Conservation (phyloP, 2,329 filamentous ascomycete genomes). For the Sporothrix schenckii region DNA sequence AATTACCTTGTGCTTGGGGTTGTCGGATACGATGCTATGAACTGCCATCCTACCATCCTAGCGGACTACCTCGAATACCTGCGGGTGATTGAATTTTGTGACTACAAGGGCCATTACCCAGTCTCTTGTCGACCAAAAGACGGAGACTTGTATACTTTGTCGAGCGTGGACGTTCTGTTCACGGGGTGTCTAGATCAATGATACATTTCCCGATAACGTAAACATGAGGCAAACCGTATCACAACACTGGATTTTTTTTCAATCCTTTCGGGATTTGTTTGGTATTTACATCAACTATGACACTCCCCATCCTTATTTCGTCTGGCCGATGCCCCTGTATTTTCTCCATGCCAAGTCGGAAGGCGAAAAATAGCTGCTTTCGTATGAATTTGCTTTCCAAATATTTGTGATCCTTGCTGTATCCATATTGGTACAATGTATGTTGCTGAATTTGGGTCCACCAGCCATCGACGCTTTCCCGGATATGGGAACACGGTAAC, state of each 20-base stretch:
- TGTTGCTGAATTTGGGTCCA: not conserved
- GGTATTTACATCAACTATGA: not conserved
- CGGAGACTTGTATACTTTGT: not conserved
- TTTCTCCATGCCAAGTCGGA: conserved; percentile 1
- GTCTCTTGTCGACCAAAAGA: not conserved
- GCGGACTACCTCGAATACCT: not conserved
- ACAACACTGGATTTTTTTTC: not conserved
- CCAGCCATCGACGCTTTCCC: not conserved
- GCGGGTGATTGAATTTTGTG: not conserved
- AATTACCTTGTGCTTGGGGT: too few relatives aligned
- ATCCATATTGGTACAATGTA: not conserved
- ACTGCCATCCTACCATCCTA: too few relatives aligned
- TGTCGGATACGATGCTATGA: too few relatives aligned
- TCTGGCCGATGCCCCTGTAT: not conserved
- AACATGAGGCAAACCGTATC: not conserved
- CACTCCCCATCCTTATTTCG: not conserved
- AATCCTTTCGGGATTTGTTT: conserved; percentile 1
- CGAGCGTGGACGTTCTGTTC: not conserved
- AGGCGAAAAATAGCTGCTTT: not conserved
- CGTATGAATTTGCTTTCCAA: not conserved
- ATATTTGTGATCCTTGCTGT: not conserved
- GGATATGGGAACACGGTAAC: not conserved
- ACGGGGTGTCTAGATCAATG: not conserved
- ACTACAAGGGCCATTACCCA: not conserved
- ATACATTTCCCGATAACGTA: not conserved